Base-by-base conservation (phyloP, 768 basidiomycete genomes). In the Gymnopilus junonius region DNA sequence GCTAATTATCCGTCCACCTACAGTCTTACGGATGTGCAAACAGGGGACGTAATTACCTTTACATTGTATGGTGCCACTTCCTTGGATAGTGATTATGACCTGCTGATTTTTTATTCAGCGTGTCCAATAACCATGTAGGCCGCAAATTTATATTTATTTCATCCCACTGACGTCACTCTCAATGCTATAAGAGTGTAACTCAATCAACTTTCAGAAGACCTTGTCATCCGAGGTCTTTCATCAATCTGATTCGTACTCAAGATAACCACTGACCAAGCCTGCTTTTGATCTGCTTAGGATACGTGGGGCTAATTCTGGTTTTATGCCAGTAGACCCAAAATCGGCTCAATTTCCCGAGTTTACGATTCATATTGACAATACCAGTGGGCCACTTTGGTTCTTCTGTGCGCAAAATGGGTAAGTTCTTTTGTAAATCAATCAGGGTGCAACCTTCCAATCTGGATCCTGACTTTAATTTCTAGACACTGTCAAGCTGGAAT, bases 401-500 rank as follows among this genome's bases (percentile, higher is more conserved):
- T 83, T 77, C 75, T 87, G 84, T 66, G 74, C 71, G 23, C 82
- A 82, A 59, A 71, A 69, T 14, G 70, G 70, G 74, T 77, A 68
- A 61, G 70, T n/a, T n/a, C 65, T 17, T 11, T 14, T 58, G 17
- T 45, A 34, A 31, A 46, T 45, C 27, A 17, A 10, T n/a, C 25
- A 20, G 20, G 37, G 37, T 7, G 11, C 3, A 59, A 20, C 37
- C 37, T 43, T 25, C 45, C 62, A 37, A 40, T 31, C 23, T 34
- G 20, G 6, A 23, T 14, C 14, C 27, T 37, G 43, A 31, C 23
- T 20, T 25, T 25, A 8, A 23, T 32, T 40, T 6, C 11, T 62
- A 83, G 81, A 48, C 83, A 84, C 70, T 86, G 85, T 70, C 58
- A 61, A n/a, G 69, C 62, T 14, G 84, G 84, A 54, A 85, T 85